Conservation (phyloP, 2,329 filamentous ascomycete genomes). For the Neonectria neomacrospora region DNA sequence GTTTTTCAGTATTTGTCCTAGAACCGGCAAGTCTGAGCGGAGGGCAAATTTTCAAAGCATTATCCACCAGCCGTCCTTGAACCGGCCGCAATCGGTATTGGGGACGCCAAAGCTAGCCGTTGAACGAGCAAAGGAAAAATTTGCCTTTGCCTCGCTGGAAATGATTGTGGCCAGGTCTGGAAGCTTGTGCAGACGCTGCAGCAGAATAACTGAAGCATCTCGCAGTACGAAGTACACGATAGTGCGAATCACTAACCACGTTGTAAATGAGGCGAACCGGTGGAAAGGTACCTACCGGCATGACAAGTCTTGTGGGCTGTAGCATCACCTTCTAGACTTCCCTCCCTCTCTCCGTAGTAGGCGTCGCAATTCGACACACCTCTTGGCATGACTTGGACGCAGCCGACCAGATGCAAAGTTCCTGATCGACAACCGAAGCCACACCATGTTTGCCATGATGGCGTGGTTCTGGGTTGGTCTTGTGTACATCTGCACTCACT, state of each 20-base stretch:
- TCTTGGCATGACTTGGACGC: constrained; percentile 39
- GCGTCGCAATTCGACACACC: constrained; percentile 23
- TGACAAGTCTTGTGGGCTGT: neutral
- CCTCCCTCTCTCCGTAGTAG: neutral
- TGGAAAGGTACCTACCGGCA: constrained; percentile 14
- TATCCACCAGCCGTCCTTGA: constrained; percentile 8
- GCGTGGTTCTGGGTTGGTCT: constrained; percentile 18
- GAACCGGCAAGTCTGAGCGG: constrained; percentile 13
- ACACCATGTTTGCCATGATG: constrained; percentile 18
- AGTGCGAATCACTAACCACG: constrained; percentile 2
- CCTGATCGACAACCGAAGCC: constrained; percentile 40
- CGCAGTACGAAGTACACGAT: neutral
- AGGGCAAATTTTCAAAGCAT: constrained; percentile 6
- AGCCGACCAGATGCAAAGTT: constrained; percentile 29
- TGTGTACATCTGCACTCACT: constrained; percentile 18
- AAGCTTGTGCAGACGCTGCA: neutral
- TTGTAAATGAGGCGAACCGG: constrained; percentile 24
- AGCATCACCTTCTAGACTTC: neutral
- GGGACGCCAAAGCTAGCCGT: constrained; percentile 4
- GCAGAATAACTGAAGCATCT: neutral
- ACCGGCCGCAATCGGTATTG: constrained; percentile 20
- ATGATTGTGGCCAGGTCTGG: neutral
- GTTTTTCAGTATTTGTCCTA: neutral
- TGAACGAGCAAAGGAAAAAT: neutral
- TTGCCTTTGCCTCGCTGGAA: neutral